Evolutionary conservation across 2,329 filamentous ascomycete species (phyloP), one percentile per base, ranked within the genome.

Genomic region (Fusarium guadeloupense): DNA sequence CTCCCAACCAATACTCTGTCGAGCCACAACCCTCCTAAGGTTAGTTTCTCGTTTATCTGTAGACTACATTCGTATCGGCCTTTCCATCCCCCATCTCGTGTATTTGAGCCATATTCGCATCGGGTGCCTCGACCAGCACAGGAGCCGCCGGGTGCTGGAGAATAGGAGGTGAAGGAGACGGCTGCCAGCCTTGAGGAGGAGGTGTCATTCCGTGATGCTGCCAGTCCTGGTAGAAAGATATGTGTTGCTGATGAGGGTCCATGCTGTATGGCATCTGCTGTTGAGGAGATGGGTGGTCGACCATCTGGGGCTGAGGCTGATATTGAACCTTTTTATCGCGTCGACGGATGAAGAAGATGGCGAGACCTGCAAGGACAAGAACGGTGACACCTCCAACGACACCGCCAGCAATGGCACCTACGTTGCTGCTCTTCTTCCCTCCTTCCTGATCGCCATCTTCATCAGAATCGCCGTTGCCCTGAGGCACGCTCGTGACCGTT

Each of bases 341-440:
- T n/a, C 61, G 61, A n/a, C 40, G 51, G 28, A 64, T 57, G 25
- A 57, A 48, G 40, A 64, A 37, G 14, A 64, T 34, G 23, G 10
- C 30, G 9, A 64, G 42, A 13, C 42, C 40, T 2, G 62, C 31
- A 17, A 37, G 19, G 3, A 54, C 56, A 9, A 64, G 46, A 28
- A 56, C 19, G 1, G 45, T 56, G 6, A 64, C 20, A 5, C 61
- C 61, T 38, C 60, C 61, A 23, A 64, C 43, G 7, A 58, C 61
- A n/a, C 61, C 61, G 3, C 56, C 61, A 23, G 31, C 61, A 3
- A 64, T 64, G 6, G 61, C 61, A 9, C 61, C 61, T 19, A 40
- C 21, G 31, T 47, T 31, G 14, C 35, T 44, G 14, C 17, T 59
- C 5, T 42, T 60, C 16, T 47, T 30, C 10, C 16, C 54, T 7